Conservation (phyloP, 257 asterid species). For the Salvia hispanica region DNA sequence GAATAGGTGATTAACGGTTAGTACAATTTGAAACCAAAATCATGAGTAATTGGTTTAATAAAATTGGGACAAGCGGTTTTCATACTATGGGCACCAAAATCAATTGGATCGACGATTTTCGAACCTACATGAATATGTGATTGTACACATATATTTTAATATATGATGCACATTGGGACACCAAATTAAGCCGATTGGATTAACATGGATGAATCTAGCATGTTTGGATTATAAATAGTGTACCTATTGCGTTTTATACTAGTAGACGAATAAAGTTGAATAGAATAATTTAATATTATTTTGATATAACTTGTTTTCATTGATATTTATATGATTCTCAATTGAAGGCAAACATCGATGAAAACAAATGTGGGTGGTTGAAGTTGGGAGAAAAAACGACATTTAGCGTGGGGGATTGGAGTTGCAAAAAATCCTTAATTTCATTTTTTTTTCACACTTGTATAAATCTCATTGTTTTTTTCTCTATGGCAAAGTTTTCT, state of each 20-base stretch:
- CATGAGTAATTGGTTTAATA: too few species aligned
- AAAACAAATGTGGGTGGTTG: constrained; percentile 5
- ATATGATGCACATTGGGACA: constrained; percentile 11
- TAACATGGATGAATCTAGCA: constrained; percentile 16
- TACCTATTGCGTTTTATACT: background rate
- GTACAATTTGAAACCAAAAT: too few species aligned
- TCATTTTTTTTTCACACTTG: background rate
- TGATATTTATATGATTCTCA: background rate
- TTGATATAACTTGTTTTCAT: background rate
- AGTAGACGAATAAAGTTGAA: background rate
- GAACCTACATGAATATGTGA: too few species aligned
- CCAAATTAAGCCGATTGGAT: background rate
- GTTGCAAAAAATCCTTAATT: background rate
- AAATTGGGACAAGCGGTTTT: too few species aligned
- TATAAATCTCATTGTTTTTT: background rate
- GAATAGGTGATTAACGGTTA: too few species aligned
- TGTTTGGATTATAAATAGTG: background rate
- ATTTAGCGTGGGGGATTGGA: background rate
- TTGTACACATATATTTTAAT: background rate
- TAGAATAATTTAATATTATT: background rate
- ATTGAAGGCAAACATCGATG: background rate
- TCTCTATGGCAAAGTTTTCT: too few species aligned
- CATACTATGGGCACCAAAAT: too few species aligned
- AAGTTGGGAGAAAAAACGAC: background rate
- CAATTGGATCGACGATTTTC: too few species aligned